phyloP scores from a whole-genome alignment of 108 stramenopile genomes.

The Nitzschia sp. region DNA sequence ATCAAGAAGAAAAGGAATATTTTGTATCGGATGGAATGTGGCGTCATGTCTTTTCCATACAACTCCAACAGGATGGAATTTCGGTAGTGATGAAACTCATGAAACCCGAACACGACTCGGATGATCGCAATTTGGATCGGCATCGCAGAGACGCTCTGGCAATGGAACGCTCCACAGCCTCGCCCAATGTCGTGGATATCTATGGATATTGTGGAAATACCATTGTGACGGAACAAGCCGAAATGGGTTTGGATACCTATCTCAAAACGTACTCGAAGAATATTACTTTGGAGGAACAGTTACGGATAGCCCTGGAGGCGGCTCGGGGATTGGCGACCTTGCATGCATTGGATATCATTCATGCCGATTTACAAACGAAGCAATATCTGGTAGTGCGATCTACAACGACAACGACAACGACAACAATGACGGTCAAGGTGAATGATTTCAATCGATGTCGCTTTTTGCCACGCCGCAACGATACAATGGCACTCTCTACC shows the following conservation, averaged over 20 bases:
- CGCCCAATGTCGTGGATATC: conserved; percentile 62
- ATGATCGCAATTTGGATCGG: conserved; percentile 77
- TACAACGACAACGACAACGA: no score
- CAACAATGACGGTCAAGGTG: conserved; percentile 50
- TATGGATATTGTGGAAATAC: conserved; percentile 83
- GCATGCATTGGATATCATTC: conserved; percentile 59
- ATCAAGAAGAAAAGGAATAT: neutral
- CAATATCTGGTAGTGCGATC: conserved; percentile 84
- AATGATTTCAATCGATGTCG: conserved; percentile 92
- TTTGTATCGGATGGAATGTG: conserved; percentile 72
- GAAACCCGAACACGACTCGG: conserved; percentile 68
- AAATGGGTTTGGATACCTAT: conserved; percentile 55
- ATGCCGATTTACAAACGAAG: conserved; percentile 77
- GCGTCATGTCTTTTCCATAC: conserved; percentile 68
- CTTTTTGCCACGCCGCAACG: conserved; percentile 55
- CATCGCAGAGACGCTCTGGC: conserved; percentile 83
- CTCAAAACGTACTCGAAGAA: neutral
- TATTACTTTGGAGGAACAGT: conserved; percentile 32
- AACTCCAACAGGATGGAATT: conserved; percentile 3
- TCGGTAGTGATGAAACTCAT: conserved; percentile 76
- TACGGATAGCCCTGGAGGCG: conserved; percentile 64
- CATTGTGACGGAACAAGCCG: conserved; percentile 69
- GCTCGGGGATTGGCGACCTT: conserved; percentile 59
- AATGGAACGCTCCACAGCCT: conserved; percentile 68
- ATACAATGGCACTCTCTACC: neutral